These are phyloP conservation scores for Nemania diffusa DNA, from an alignment of 2,329 filamentous ascomycete genomes.

Conservation along the genomic window DNA sequence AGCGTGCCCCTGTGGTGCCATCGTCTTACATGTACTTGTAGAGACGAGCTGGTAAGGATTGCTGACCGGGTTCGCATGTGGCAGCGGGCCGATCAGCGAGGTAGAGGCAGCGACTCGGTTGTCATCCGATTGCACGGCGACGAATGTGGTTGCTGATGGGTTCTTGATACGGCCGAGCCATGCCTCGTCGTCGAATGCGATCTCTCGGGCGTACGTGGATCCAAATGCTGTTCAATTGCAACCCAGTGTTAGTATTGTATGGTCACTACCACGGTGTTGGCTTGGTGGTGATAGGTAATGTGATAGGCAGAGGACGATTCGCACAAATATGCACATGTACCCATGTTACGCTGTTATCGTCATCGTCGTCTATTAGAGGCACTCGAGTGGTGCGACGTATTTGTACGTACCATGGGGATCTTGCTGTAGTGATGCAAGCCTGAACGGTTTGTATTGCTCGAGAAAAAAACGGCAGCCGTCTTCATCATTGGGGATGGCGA, in stretches of 20 bases:
- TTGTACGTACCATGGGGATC: conserved; percentile 45
- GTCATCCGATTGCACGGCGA: conserved; percentile 43
- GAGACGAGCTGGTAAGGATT: conserved; percentile 39
- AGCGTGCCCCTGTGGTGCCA: conserved; percentile 20
- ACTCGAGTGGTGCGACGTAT: background rate
- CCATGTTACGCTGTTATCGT: background rate
- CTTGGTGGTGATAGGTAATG: conserved; percentile 5
- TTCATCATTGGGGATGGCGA: conserved; percentile 40
- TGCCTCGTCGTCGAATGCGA: conserved; percentile 49
- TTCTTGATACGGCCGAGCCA: conserved; percentile 53
- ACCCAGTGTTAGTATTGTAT: conserved; percentile 31
- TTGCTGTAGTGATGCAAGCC: conserved; percentile 44
- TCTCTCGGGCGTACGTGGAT: conserved; percentile 52
- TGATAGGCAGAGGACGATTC: background rate
- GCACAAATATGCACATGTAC: conserved; percentile 24
- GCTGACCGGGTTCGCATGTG: conserved; percentile 37
- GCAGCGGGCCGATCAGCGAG: conserved; percentile 49
- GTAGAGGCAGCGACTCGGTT: conserved; percentile 48
- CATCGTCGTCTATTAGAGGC: background rate
- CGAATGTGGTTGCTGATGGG: conserved; percentile 50
- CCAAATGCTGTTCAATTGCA: conserved; percentile 48
- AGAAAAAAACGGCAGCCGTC: conserved; percentile 46
- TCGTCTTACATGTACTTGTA: too few species aligned
- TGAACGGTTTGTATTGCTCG: conserved; percentile 47
- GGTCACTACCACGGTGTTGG: conserved; percentile 1